A percentile compares a stretch with the other conserved stretches of the same genome.
These are phyloP conservation scores for Coemansia sp. DNA, from an alignment of 192 early-diverging fungal species.

Conservation along the genomic window DNA sequence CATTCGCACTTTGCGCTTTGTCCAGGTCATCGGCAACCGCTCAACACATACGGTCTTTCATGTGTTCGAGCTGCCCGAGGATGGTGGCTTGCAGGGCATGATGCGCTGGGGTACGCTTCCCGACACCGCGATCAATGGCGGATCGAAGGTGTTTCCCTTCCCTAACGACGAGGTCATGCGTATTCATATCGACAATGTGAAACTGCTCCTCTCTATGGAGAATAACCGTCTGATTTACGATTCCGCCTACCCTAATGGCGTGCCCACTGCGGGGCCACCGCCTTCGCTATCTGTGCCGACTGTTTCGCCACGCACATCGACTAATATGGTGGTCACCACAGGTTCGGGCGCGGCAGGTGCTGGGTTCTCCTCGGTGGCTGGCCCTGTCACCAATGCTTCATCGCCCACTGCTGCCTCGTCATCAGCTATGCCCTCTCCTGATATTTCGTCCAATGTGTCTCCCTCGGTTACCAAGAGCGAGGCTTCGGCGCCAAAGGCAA, in stretches of 20 bases:
- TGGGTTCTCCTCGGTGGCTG: not conserved
- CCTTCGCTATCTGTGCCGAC: conserved; percentile 10
- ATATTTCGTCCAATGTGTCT: not conserved
- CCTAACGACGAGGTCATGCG: conserved; percentile 46
- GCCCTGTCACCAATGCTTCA: not conserved
- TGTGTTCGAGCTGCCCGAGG: conserved; percentile 56
- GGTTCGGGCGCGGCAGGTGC: not conserved
- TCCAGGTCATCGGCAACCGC: conserved; percentile 47
- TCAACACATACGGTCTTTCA: conserved; percentile 65
- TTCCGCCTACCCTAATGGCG: conserved; percentile 39
- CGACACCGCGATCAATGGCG: conserved; percentile 66
- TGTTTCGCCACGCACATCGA: not conserved
- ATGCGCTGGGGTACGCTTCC: conserved; percentile 66
- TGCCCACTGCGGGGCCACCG: conserved; percentile 36
- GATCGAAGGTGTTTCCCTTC: conserved; percentile 58
- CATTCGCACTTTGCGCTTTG: conserved; percentile 71
- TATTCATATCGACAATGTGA: conserved; percentile 55
- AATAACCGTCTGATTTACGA: conserved; percentile 53
- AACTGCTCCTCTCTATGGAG: conserved; percentile 45
- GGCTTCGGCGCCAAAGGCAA: conserved; percentile 9
- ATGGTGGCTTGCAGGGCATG: conserved; percentile 58
- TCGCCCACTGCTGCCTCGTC: conserved; percentile 1
- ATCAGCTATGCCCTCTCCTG: not conserved
- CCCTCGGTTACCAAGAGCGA: conserved; percentile 5
- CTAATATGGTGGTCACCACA: not conserved